Evolutionary conservation across 768 basidiomycete genomes (phyloP).

Genomic region (Amanita polypyramis): DNA sequence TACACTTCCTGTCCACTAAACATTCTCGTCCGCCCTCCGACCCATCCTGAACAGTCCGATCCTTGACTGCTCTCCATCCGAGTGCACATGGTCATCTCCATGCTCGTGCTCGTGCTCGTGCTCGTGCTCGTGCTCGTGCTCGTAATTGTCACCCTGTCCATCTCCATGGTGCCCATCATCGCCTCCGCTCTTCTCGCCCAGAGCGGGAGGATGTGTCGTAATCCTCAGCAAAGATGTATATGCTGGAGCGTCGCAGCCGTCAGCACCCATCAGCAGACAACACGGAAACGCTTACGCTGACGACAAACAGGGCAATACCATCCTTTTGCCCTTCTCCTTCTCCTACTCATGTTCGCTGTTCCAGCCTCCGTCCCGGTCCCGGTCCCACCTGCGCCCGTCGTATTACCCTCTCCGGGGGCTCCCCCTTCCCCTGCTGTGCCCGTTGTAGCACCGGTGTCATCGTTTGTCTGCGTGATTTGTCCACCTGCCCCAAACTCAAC

Average conservation of each 20-base stretch:
- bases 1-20: no score
- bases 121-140: neutral
- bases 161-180: neutral
- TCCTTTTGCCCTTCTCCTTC: conserved; percentile 91
- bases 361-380: conserved; percentile 17
- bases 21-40: neutral
- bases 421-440: conserved; percentile 11
- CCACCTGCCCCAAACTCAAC: conserved; percentile 95
- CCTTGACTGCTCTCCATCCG: neutral
- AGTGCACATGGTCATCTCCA: no score
- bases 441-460: conserved; percentile 25
- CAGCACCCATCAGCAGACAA: neutral
- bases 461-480: conserved; percentile 49
- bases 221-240: conserved; percentile 84
- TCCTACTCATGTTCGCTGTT: conserved; percentile 28
- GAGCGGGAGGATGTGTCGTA: conserved; percentile 49
- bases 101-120: neutral
- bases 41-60: neutral
- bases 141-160: neutral
- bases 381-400: conserved; percentile 13
- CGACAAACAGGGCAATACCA: conserved; percentile 97
- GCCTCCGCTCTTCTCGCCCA: neutral
- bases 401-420: conserved; percentile 17
- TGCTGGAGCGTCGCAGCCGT: conserved; percentile 30
- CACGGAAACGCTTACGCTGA: conserved; percentile 58